Evolutionary conservation across 768 basidiomycete genomes (phyloP).

Genomic region (Trametes elegans): DNA sequence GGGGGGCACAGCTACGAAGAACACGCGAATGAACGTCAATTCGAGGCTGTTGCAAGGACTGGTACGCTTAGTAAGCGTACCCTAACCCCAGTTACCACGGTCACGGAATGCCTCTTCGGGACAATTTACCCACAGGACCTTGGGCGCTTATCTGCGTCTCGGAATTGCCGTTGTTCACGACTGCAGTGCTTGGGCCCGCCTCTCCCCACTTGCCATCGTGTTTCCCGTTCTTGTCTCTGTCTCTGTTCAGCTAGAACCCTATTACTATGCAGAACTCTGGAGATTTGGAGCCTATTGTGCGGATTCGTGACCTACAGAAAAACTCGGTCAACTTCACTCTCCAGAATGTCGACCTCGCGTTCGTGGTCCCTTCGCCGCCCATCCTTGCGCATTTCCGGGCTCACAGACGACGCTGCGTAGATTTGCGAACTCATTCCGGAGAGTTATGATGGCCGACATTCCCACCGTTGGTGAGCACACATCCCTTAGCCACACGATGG

Average conservation of each 20-base stretch:
- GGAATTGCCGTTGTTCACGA: too few species aligned
- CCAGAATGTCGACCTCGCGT: constrained; percentile 96
- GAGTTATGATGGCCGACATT: constrained; percentile 95
- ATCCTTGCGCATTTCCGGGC: background rate
- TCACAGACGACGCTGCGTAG: constrained; percentile 37
- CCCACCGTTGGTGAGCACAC: constrained; percentile 87
- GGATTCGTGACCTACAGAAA: constrained; percentile 80
- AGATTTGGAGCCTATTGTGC: constrained; percentile 60
- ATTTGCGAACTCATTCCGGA: constrained; percentile 90
- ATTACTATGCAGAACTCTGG: constrained; percentile 11
- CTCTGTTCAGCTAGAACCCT: background rate
- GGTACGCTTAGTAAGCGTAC: too few species aligned
- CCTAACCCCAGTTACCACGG: too few species aligned
- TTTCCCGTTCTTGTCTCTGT: background rate
- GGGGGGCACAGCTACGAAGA: too few species aligned
- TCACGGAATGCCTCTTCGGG: too few species aligned
- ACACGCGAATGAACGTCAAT: too few species aligned
- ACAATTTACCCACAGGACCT: too few species aligned
- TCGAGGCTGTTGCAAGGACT: too few species aligned
- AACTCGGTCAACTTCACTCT: constrained; percentile 90
- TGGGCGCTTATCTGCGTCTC: too few species aligned
- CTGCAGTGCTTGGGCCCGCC: background rate
- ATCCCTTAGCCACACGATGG: too few species aligned
- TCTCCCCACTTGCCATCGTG: too few species aligned
- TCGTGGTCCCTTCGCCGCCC: constrained; percentile 31